Base-by-base conservation (phyloP, 2,329 filamentous ascomycete genomes). In the Hortaea sp. region DNA sequence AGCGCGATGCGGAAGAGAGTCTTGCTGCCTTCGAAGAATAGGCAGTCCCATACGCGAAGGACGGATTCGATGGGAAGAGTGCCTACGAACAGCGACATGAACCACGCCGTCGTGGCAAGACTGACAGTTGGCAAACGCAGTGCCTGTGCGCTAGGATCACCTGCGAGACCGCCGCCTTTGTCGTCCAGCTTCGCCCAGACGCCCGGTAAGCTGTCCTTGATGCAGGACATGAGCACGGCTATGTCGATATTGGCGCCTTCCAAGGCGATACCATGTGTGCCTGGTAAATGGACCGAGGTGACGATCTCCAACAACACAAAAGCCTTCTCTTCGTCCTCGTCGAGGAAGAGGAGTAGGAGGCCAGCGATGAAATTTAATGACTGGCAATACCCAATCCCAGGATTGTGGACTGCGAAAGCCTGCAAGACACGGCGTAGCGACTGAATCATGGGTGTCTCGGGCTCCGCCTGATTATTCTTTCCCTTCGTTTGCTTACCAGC, bases 71-170 rank as follows among this genome's bases (percentile, higher is more conserved):
- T 88, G 1, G 90, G 90, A 12, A 97, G 71, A 0, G 87, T 94
- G 44, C 89, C 88, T 50, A 95, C 92, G 65, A 92, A 95, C 57
- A 92, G 85, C 42, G 86, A 94, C 90, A 97, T 95, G 66, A 97
- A 94, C 90, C 90, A 97, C 4, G 89, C 86, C 7, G 89, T 95
- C 66, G 92, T 88, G 56, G 88, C 94, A 5, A 97, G 76, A 0
- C 87, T 92, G 54, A 97, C 90, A 9, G 90, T 89, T 0, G 90
- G 90, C 7, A 95, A 75, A 4, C 84, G 77, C 6, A 62, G 65
- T 52, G 48, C 69, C 59, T 32, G 63, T 67, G 43, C 68, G 46
- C 13, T 63, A 62, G 47, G 68, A 53, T 69, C 59, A 54, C 72
- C 66, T 58, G 63, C 47, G 37, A 62, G 49, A 55, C 57, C 68